These are phyloP conservation scores for Panicum virgatum DNA, from an alignment of 202 grass and related monocot genomes.

Conservation along the genomic window DNA sequence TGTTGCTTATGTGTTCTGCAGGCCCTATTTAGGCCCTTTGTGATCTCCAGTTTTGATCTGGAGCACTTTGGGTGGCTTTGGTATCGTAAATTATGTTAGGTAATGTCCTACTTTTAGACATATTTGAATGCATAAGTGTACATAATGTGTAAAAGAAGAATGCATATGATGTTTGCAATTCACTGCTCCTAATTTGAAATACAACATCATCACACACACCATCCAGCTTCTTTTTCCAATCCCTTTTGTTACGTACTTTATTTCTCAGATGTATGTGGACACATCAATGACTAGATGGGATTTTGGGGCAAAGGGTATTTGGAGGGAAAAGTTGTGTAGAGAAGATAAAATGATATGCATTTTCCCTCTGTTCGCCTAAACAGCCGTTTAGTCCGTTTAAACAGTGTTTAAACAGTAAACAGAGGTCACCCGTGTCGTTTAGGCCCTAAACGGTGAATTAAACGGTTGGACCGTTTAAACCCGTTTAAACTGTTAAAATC, in stretches of 20 bases:
- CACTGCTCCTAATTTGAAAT: background rate
- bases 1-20: slow-evolving; percentile 15
- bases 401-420: no score
- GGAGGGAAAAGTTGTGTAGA: background rate
- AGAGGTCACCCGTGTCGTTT: no score
- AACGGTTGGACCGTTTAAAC: no score
- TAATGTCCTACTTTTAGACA: slow-evolving; percentile 32
- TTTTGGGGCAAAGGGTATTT: background rate
- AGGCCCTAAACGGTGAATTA: no score
- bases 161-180: background rate
- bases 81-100: slow-evolving; percentile 58
- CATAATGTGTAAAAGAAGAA: background rate
- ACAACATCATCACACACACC: background rate
- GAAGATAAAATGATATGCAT: background rate
- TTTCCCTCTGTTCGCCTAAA: no score
- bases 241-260: background rate
- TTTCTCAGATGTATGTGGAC: slow-evolving; percentile 8
- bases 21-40: slow-evolving; percentile 50
- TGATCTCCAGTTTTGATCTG: slow-evolving; percentile 58
- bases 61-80: slow-evolving; percentile 56
- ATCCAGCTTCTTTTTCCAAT: background rate
- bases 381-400: no score
- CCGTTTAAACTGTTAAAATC: no score
- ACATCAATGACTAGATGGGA: background rate
- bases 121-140: background rate